These are phyloP conservation scores for Casuarina cunninghamiana DNA, from an alignment of 306 rosid genomes.

Conservation along the genomic window DNA sequence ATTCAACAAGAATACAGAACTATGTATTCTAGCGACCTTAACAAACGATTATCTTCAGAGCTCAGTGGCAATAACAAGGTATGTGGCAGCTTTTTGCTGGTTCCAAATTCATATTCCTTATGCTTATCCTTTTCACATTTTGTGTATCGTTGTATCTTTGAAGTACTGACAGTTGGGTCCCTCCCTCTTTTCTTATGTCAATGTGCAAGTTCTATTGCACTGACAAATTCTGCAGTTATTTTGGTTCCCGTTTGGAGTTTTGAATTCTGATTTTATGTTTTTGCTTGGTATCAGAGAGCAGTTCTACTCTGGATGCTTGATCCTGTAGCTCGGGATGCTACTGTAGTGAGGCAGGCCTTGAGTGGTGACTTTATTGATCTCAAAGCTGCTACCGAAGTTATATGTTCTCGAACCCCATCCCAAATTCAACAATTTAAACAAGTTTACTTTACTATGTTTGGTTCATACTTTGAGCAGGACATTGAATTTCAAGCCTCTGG, in stretches of 20 bases:
- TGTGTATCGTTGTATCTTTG: too few species aligned
- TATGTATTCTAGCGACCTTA: constrained; percentile 57
- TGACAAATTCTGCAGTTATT: background rate
- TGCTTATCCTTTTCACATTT: too few species aligned
- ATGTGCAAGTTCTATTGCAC: background rate
- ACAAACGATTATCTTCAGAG: constrained; percentile 62
- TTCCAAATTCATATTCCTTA: background rate
- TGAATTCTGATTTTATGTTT: background rate
- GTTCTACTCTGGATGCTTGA: constrained; percentile 77
- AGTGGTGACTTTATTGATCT: constrained; percentile 28
- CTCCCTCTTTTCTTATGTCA: background rate
- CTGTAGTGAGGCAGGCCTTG: constrained; percentile 43
- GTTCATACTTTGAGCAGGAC: constrained; percentile 49
- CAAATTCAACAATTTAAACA: constrained; percentile 77
- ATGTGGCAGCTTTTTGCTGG: background rate
- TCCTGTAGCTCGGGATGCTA: constrained; percentile 75
- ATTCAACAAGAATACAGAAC: constrained; percentile 69
- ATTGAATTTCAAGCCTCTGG: constrained; percentile 55
- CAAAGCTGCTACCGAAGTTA: constrained; percentile 70
- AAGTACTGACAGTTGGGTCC: background rate
- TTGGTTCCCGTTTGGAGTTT: background rate
- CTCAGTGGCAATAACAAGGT: constrained; percentile 77
- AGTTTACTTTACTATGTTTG: constrained; percentile 49
- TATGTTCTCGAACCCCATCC: constrained; percentile 75
- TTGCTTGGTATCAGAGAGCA: constrained; percentile 46